phyloP scores from a whole-genome alignment of 306 rosid genomes.

The Acacia confusa region DNA sequence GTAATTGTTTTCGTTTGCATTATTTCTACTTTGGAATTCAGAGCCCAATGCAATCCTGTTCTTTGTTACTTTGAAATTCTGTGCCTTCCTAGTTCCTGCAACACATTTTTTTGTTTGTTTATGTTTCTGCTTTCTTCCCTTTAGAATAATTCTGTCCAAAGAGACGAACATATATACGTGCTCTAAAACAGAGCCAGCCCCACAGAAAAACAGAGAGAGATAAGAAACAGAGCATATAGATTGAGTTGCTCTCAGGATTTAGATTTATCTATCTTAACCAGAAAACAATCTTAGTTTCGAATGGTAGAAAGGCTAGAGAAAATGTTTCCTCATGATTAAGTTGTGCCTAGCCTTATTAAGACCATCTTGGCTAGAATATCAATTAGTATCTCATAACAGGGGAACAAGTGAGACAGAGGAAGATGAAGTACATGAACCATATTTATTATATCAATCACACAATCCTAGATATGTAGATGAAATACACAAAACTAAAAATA shows the following conservation, averaged over 20 bases:
- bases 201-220: neutral
- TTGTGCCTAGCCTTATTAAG: constrained; percentile 25
- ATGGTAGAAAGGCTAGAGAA: neutral
- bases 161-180: constrained; percentile 22
- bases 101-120: constrained; percentile 58
- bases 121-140: constrained; percentile 50
- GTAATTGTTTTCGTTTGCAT: neutral
- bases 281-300: constrained; percentile 32
- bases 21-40: neutral
- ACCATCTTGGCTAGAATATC: constrained; percentile 32
- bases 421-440: neutral
- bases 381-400: neutral
- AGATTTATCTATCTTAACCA: constrained; percentile 15
- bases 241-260: constrained; percentile 39
- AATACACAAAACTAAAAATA: no score
- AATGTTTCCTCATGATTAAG: constrained; percentile 48
- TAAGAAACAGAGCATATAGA: constrained; percentile 30
- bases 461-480: no score
- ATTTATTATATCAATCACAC: no score
- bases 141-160: constrained; percentile 32
- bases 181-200: neutral
- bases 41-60: neutral
- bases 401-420: constrained; percentile 15
- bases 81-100: constrained; percentile 24
- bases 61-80: no score